Base-by-base conservation (phyloP, 2,329 filamentous ascomycete genomes). In the Aureobasidium subglaciale region DNA sequence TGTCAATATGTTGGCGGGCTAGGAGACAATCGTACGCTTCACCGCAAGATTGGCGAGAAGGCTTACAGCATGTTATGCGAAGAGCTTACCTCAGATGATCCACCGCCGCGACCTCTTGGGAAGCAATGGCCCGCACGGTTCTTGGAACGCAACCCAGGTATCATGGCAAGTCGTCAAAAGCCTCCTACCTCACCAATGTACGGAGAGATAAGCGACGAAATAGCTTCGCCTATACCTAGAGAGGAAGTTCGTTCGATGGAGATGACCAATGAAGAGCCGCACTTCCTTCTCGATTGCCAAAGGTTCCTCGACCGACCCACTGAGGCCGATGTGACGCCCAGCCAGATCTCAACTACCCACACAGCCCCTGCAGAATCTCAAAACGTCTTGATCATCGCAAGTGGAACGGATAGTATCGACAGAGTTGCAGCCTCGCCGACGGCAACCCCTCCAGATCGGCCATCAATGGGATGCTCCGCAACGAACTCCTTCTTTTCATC, bases 21-120 rank as follows among this genome's bases (percentile, higher is more conserved):
- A 22, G 48, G 41, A 8, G 48, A 41, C 18, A 16, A 25, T 29
- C 48, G 32, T 29, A 35, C 48, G 8, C 16, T 52, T n/a, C 48
- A 52, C 32, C 48, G 48, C 34, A 52, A 41, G 13, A 52, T 52
- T 24, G 37, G 37, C 11, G 48, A 52, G 7, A 52, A 52, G 18
- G 48, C 48, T 11, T 52, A 52, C 35, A 52, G 48, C 25, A 40
- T 52, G 35, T 52, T 52, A 13, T 52, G 48, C 15, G 48, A 52
- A 24, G 27, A 41, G 25, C 48, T 52, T 22, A 29, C 48, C n/a
- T 35, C 48, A 30, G 48, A 52, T 8, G 48, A 52, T 24, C 10
- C 48, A 6, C 25, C 32, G 18, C 48, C 48, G 5, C 25, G 16
- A 22, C 48, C 48, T 7, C 48, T 52, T 27, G 48, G 48, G 5